phyloP scores from a whole-genome alignment of 2,329 filamentous ascomycete species.

The Talaromyces verruculosus region DNA sequence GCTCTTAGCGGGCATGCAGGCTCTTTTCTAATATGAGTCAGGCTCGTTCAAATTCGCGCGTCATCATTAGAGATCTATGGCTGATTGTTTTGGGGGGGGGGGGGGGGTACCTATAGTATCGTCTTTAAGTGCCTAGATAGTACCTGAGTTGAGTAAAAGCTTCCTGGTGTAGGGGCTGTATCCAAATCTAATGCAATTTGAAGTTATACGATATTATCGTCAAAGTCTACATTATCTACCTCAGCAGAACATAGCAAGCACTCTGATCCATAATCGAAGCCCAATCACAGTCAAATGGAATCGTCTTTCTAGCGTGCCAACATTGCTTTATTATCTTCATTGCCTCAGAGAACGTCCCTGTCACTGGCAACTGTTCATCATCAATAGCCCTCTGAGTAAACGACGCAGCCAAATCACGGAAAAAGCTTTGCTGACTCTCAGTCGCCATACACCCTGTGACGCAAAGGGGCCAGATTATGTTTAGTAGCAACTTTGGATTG shows the following conservation, averaged over 20 bases:
- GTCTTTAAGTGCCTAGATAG: background rate
- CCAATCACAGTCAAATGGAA: slow-evolving; percentile 9
- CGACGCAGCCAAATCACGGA: background rate
- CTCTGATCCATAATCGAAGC: slow-evolving; percentile 1
- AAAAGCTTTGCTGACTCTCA: background rate
- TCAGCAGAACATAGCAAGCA: slow-evolving; percentile 6
- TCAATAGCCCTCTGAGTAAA: background rate
- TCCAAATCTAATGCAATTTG: too few species aligned
- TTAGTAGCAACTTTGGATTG: background rate
- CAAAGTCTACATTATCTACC: background rate
- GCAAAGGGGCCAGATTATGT: slow-evolving; percentile 5
- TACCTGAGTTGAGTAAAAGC: background rate
- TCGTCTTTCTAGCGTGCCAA: background rate
- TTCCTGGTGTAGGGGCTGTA: too few species aligned
- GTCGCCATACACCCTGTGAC: background rate
- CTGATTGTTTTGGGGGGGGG: too few species aligned
- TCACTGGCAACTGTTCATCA: background rate
- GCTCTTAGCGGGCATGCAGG: background rate
- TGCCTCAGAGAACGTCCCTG: background rate
- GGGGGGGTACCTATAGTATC: background rate
- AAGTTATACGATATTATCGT: background rate
- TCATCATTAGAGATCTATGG: background rate
- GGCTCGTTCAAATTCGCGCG: background rate
- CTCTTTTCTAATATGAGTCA: background rate
- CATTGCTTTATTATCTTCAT: slow-evolving; percentile 9